Evolutionary conservation across 495 filamentous ascomycete species (phyloP).

Genomic region (Trichoderma parareesei): DNA sequence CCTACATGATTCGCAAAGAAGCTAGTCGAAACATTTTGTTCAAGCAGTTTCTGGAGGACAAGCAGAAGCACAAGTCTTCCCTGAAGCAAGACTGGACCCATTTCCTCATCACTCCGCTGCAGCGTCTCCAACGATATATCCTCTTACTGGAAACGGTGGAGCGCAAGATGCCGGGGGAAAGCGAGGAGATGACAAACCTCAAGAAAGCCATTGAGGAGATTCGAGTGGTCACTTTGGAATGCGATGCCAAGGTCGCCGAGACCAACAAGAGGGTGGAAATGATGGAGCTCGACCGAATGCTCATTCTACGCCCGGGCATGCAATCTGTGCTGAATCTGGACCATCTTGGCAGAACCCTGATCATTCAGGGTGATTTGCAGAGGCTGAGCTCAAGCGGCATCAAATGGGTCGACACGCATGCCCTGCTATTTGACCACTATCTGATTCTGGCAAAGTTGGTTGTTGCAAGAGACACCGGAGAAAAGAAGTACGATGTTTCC

Average conservation of each 20-base stretch:
- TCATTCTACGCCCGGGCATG: constrained; percentile 81
- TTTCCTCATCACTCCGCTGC: constrained; percentile 89
- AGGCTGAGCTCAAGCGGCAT: constrained; percentile 80
- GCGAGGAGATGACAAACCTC: constrained; percentile 85
- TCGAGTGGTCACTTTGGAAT: constrained; percentile 82
- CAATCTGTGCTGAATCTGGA: constrained; percentile 84
- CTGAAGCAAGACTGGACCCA: constrained; percentile 88
- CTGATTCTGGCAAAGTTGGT: constrained; percentile 84
- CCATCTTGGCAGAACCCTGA: constrained; percentile 81
- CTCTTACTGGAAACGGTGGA: constrained; percentile 76
- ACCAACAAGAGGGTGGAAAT: constrained; percentile 87
- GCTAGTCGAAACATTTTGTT: constrained; percentile 78
- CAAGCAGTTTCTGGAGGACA: constrained; percentile 72
- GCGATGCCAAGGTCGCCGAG: constrained; percentile 89
- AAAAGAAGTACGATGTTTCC: constrained; percentile 89
- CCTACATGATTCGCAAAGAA: constrained; percentile 77
- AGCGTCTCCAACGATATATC: constrained; percentile 82
- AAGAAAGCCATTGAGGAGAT: constrained; percentile 89
- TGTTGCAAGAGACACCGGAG: constrained; percentile 59
- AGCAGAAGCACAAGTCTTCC: constrained; percentile 69
- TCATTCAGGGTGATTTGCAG: constrained; percentile 85
- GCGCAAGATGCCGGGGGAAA: constrained; percentile 73
- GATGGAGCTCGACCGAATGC: constrained; percentile 70
- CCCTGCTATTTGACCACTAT: constrained; percentile 93
- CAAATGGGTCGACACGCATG: constrained; percentile 84